These are phyloP conservation scores for Sporothrix dimorphospora DNA, from an alignment of 2,329 filamentous ascomycete genomes.

Conservation along the genomic window DNA sequence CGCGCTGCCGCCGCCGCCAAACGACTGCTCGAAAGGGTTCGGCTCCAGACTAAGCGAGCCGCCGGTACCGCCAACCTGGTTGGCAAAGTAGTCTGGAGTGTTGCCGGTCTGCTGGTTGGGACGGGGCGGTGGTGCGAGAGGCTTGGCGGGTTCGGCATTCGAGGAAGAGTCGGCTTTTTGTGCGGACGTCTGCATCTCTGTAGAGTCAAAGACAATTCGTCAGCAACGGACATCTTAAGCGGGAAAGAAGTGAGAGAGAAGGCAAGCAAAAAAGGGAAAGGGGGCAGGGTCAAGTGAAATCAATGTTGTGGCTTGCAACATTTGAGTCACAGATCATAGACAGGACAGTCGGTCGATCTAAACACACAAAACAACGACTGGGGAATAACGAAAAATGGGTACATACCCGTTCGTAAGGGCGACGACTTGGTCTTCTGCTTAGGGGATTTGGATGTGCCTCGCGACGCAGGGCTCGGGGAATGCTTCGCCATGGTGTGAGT, in stretches of 20 bases:
- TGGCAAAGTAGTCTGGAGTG: constrained; percentile 71
- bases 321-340: not conserved
- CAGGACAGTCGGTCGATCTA: not conserved
- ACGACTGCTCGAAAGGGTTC: constrained; percentile 97
- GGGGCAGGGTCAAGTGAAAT: not conserved
- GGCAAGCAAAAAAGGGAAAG: not conserved
- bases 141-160: constrained; percentile 64
- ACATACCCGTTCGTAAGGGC: constrained; percentile 51
- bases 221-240: not conserved
- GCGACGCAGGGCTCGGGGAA: constrained; percentile 43
- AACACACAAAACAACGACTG: constrained; percentile 12
- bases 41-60: constrained; percentile 75
- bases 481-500: constrained; percentile 52
- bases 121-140: constrained; percentile 72
- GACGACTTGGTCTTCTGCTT: constrained; percentile 49
- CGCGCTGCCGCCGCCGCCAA: constrained; percentile 57
- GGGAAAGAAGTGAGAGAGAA: not conserved
- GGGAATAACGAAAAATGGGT: constrained; percentile 9
- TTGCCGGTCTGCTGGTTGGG: constrained; percentile 56
- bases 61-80: constrained; percentile 47
- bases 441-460: constrained; percentile 54
- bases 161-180: constrained; percentile 33
- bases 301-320: not conserved
- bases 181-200: not conserved
- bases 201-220: not conserved